phyloP scores from a whole-genome alignment of 768 basidiomycete species.

The Leccinum truebloodii region DNA sequence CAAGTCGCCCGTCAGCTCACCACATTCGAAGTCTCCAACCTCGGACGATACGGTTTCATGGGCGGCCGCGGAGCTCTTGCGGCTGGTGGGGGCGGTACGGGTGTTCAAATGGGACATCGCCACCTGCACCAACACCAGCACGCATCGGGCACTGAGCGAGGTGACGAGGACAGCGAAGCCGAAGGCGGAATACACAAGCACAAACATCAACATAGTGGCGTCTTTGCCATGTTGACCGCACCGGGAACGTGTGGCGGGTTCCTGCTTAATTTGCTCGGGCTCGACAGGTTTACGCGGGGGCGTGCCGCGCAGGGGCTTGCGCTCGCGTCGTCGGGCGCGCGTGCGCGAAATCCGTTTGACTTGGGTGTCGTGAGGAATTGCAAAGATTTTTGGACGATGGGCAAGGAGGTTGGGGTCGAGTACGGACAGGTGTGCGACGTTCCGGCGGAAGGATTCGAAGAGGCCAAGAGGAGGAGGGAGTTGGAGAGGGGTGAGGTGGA shows the following conservation, averaged over 20 bases:
- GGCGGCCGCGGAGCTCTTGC: constrained; percentile 81
- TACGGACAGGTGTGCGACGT: constrained; percentile 91
- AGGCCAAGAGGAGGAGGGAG: constrained; percentile 63
- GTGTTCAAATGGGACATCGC: constrained; percentile 77
- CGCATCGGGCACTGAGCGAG: constrained; percentile 42
- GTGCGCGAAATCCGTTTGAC: constrained; percentile 91
- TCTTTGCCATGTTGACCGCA: constrained; percentile 35
- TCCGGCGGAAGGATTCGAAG: constrained; percentile 79
- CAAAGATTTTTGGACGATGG: constrained; percentile 92
- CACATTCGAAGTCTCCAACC: constrained; percentile 92
- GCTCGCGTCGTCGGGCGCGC: constrained; percentile 51
- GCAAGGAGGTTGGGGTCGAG: constrained; percentile 83
- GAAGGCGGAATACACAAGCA: constrained; percentile 42
- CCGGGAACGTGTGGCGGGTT: constrained; percentile 49
- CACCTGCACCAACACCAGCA: constrained; percentile 39
- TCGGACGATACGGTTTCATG: constrained; percentile 96
- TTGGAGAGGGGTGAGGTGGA: constrained; percentile 43
- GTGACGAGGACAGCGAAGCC: constrained; percentile 44
- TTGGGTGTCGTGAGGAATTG: constrained; percentile 77
- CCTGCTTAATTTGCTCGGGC: constrained; percentile 87
- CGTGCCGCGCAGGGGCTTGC: constrained; percentile 86
- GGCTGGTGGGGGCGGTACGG: constrained; percentile 46
- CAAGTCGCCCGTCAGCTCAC: constrained; percentile 95
- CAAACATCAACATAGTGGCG: constrained; percentile 43
- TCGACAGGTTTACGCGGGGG: constrained; percentile 93